Evolutionary conservation across 2,329 filamentous ascomycete species (phyloP).

Genomic region (Aphanoascus verrucosus): DNA sequence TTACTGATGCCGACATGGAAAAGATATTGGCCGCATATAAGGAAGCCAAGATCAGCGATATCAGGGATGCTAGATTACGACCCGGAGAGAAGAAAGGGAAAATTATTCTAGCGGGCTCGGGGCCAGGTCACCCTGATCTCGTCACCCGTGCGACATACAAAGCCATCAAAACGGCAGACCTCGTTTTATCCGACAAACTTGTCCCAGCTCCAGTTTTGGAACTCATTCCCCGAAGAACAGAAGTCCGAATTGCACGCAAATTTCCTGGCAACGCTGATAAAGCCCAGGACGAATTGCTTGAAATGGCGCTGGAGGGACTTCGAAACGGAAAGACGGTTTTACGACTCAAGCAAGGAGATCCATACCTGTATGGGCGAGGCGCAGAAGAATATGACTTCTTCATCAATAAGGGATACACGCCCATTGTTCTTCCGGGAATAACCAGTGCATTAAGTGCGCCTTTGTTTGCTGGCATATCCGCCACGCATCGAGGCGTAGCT

Average conservation of each 20-base stretch:
- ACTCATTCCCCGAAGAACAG: constrained; percentile 78
- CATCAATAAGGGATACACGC: constrained; percentile 55
- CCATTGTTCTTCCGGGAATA: constrained; percentile 73
- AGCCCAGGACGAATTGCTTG: constrained; percentile 80
- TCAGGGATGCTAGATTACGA: neutral
- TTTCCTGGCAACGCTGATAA: constrained; percentile 94
- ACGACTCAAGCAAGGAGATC: constrained; percentile 89
- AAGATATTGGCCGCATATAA: constrained; percentile 62
- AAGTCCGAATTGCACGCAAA: constrained; percentile 86
- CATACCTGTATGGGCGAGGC: constrained; percentile 89
- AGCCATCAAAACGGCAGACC: constrained; percentile 39
- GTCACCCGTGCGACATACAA: constrained; percentile 55
- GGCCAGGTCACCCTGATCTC: constrained; percentile 84
- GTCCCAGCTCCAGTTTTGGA: constrained; percentile 71
- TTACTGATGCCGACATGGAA: constrained; percentile 71
- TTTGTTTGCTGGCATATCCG: constrained; percentile 75
- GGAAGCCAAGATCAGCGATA: constrained; percentile 18
- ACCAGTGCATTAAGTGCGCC: constrained; percentile 81
- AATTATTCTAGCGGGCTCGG: constrained; percentile 82
- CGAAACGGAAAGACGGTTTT: constrained; percentile 67
- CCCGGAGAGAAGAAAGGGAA: constrained; percentile 42
- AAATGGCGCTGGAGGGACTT: constrained; percentile 61
- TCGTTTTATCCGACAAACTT: constrained; percentile 45
- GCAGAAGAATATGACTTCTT: constrained; percentile 90
- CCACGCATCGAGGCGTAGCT: constrained; percentile 78